Evolutionary conservation across 1,284 basidiomycete genomes (phyloP).

Genomic region (Leccinum subrobustum): DNA sequence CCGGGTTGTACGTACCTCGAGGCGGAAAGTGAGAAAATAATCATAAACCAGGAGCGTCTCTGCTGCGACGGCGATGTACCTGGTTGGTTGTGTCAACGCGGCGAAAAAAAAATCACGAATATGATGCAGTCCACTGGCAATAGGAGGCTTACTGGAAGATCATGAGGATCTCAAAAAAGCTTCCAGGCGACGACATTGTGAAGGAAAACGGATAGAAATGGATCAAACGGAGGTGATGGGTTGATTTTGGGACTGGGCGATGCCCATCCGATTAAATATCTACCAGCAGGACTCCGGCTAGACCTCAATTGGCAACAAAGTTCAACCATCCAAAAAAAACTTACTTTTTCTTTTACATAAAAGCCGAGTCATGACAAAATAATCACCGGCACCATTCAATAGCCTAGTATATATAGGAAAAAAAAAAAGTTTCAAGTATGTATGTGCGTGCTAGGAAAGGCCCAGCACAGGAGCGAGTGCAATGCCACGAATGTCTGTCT

Average conservation of each 20-base stretch:
- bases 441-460: no score
- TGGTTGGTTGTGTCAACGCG: not conserved
- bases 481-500: not conserved
- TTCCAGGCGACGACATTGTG: not conserved
- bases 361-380: no score
- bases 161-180: not conserved
- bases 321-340: no score
- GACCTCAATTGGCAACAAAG: no score
- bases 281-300: not conserved
- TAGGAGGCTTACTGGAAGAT: not conserved
- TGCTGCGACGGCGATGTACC: not conserved
- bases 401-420: no score
- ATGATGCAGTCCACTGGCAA: not conserved
- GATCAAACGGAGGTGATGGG: not conserved
- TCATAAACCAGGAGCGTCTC: not conserved
- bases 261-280: not conserved
- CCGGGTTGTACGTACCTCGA: not conserved
- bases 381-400: no score
- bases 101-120: not conserved
- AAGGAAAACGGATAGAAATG: not conserved
- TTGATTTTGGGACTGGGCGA: not conserved
- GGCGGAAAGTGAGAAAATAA: not conserved
- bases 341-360: no score
- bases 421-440: no score
- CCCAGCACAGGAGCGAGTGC: no score